A percentile compares a stretch with the other conserved stretches of the same genome.
Conservation (phyloP, 192 early-diverging fungal genomes). For the Umbelopsis vinacea region DNA sequence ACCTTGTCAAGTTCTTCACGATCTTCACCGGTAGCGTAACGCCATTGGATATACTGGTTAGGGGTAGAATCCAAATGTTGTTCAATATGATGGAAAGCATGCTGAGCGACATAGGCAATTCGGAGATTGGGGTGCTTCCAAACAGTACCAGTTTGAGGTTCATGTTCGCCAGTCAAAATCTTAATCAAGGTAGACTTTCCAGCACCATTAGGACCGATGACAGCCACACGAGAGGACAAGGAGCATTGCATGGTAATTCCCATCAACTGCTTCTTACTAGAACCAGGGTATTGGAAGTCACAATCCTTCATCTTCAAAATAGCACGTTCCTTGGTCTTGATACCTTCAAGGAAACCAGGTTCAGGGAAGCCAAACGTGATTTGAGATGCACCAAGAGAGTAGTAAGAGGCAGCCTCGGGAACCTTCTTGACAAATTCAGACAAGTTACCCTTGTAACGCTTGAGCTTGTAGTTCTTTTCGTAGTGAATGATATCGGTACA, state of each 20-base stretch:
- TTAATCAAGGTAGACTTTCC: constrained; percentile 76
- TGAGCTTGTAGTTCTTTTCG: constrained; percentile 73
- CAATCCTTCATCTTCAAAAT: constrained; percentile 78
- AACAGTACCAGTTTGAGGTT: constrained; percentile 73
- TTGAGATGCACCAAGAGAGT: constrained; percentile 68
- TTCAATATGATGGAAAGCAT: constrained; percentile 88
- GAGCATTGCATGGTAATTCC: constrained; percentile 69
- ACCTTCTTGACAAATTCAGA: constrained; percentile 78
- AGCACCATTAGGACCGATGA: constrained; percentile 79
- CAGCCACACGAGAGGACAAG: constrained; percentile 77
- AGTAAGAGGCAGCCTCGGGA: constrained; percentile 80
- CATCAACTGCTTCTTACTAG: constrained; percentile 57
- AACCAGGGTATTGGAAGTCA: constrained; percentile 74
- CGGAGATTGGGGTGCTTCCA: constrained; percentile 87
- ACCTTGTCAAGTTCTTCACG: constrained; percentile 76
- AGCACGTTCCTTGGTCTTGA: constrained; percentile 76
- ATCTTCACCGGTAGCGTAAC: constrained; percentile 81
- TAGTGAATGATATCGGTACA: constrained; percentile 88
- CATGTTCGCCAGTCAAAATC: constrained; percentile 79
- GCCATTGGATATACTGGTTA: constrained; percentile 87
- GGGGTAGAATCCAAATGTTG: constrained; percentile 81
- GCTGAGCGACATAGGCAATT: constrained; percentile 88
- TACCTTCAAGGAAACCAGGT: constrained; percentile 75
- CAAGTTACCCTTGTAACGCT: constrained; percentile 80
- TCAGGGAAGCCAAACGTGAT: constrained; percentile 74